Conservation (phyloP, 495 filamentous ascomycete genomes). For the Penicillium manginii region DNA sequence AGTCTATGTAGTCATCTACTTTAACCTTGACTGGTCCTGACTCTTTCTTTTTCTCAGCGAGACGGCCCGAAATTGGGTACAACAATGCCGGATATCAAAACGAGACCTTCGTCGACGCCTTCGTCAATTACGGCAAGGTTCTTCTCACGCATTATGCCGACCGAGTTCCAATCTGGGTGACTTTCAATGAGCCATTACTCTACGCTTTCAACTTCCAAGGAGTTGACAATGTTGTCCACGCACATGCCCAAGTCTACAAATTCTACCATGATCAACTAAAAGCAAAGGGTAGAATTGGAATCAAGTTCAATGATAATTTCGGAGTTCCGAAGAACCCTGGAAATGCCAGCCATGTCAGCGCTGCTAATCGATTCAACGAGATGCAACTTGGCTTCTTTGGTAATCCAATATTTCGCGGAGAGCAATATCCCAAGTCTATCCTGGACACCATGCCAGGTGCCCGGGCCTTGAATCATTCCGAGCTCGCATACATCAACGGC, state of each 20-base stretch:
- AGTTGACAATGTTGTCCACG: slow-evolving; percentile 38
- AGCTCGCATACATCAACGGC: slow-evolving; percentile 37
- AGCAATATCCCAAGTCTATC: slow-evolving; percentile 42
- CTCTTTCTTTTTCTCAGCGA: slow-evolving; percentile 11
- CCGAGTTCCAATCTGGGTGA: slow-evolving; percentile 50
- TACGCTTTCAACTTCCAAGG: slow-evolving; percentile 36
- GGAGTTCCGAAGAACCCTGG: slow-evolving; percentile 40
- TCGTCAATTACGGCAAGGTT: slow-evolving; percentile 43
- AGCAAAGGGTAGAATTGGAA: slow-evolving; percentile 41
- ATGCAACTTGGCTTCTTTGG: slow-evolving; percentile 43
- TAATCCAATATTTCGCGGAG: slow-evolving; percentile 46
- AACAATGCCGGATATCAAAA: slow-evolving; percentile 41
- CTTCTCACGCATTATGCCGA: slow-evolving; percentile 46
- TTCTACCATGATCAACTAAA: slow-evolving; percentile 46
- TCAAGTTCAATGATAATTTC: slow-evolving; percentile 50
- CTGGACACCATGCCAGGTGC: slow-evolving; percentile 33
- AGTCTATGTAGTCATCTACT: too few relatives aligned
- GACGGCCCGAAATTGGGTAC: slow-evolving; percentile 32
- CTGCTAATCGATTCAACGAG: slow-evolving; percentile 44
- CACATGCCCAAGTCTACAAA: slow-evolving; percentile 43
- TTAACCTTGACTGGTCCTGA: background rate
- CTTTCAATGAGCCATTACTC: slow-evolving; percentile 48
- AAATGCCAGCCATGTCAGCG: slow-evolving; percentile 37
- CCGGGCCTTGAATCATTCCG: slow-evolving; percentile 33
- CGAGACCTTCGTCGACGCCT: slow-evolving; percentile 38